Conservation (phyloP, 2,329 filamentous ascomycete species). For the Colletotrichum sp. region DNA sequence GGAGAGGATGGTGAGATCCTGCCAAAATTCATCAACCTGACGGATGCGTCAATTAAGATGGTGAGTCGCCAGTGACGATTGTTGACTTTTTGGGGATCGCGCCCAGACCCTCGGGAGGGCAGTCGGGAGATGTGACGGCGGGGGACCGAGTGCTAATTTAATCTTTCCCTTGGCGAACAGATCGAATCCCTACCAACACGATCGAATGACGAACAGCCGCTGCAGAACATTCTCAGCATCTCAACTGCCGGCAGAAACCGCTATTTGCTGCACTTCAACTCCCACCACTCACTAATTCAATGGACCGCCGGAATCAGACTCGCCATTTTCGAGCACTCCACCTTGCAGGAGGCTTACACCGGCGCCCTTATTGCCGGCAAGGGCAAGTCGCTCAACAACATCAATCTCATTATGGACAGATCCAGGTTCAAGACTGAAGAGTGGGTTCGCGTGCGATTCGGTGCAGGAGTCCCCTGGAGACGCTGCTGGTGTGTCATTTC, state of each 20-base stretch:
- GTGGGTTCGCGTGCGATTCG: constrained; percentile 95
- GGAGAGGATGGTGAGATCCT: constrained; percentile 85
- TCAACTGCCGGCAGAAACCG: constrained; percentile 96
- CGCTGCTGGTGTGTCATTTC: constrained; percentile 96
- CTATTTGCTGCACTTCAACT: constrained; percentile 96
- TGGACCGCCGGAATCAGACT: constrained; percentile 96
- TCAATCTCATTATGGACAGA: constrained; percentile 85
- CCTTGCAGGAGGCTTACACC: constrained; percentile 94
- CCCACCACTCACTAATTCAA: constrained; percentile 87
- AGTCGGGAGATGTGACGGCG: background rate
- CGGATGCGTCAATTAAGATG: constrained; percentile 98
- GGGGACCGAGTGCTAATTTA: constrained; percentile 14
- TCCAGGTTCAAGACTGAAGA: constrained; percentile 80
- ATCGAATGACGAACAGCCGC: constrained; percentile 74
- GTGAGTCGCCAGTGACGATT: constrained; percentile 52
- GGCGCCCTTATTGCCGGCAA: constrained; percentile 95
- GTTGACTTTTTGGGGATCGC: background rate
- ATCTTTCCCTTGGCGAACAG: constrained; percentile 44
- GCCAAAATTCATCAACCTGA: constrained; percentile 94
- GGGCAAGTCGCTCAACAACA: constrained; percentile 87
- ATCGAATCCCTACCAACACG: constrained; percentile 90
- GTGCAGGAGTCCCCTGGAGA: constrained; percentile 93
- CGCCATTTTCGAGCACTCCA: constrained; percentile 92
- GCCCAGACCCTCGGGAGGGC: background rate
- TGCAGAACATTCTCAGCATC: constrained; percentile 94